Base-by-base conservation (phyloP, 139 green algal species). In the Cymbomonas tetramitiformis region DNA sequence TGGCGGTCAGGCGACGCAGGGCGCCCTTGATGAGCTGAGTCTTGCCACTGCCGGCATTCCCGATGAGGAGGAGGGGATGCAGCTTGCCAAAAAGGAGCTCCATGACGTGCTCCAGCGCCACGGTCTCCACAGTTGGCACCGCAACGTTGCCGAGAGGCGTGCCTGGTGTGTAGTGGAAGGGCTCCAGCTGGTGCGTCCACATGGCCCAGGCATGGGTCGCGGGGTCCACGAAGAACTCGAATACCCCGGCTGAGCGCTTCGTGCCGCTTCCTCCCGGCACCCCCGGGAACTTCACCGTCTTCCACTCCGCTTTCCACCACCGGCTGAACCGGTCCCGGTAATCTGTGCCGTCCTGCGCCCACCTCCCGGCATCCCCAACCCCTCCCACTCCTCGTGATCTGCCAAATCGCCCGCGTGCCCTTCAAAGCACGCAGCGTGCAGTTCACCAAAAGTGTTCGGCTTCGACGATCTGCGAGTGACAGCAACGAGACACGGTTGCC, bases 61-160 rank as follows among this genome's bases (percentile, higher is more conserved):
- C 84, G 19, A 94, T 83, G 72, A 94, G 88, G 82, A 93, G 90
- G 70, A 93, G 84, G 47, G 84, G 84, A 71, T 90, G 88, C 56
- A 68, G 68, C 46, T 86, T 48, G 4, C 75, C 72, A 30, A 89
- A 58, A 73, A 86, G 83, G 61, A 83, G 72, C 68, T 89, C 78
- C 49, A 94, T 65, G 76, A 94, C 87, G 72, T 80, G 89, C 23
- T 75, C 73, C 63, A 91, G 69, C 0, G 72, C 82, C 15, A 78
- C 76, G 0, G 83, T 91, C 65, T 94, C 84, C 4, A 79, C 66
- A 1, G 84, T 94, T 36, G 84, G 83, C 50, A 94, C 81, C 55
- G 90, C 90, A 46, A 94, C 54, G 6, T 61, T 82, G 0, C 65
- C 72, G 78, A 87, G 86, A 26, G 69, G 58, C 41, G 1, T 48